Conservation (phyloP, 2,329 filamentous ascomycete genomes). For the Hypoxylon sp. region DNA sequence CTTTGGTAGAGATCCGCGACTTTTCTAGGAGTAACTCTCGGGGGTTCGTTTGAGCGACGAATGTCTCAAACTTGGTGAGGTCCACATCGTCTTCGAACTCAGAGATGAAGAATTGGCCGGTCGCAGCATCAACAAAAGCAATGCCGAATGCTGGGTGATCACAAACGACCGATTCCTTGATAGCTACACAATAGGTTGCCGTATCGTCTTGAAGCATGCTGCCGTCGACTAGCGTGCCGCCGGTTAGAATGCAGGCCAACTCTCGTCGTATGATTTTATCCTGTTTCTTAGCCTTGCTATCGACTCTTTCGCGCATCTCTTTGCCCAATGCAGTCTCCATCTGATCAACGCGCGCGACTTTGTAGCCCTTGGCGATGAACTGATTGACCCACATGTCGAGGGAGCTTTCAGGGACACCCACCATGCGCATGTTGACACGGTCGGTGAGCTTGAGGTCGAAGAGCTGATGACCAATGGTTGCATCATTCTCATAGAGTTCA, state of each 20-base stretch:
- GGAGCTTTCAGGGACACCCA: constrained; percentile 95
- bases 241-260: constrained; percentile 89
- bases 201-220: constrained; percentile 98
- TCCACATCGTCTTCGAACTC: constrained; percentile 93
- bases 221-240: constrained; percentile 93
- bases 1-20: constrained; percentile 86
- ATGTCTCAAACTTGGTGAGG: constrained; percentile 96
- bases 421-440: constrained; percentile 99
- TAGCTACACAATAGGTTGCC: constrained; percentile 94
- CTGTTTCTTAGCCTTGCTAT: constrained; percentile 76
- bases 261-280: constrained; percentile 96
- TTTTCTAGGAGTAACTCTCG: constrained; percentile 93
- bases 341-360: constrained; percentile 96
- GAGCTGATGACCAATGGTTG: constrained; percentile 93
- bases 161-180: constrained; percentile 85
- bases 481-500: constrained; percentile 97
- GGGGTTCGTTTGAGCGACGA: constrained; percentile 91
- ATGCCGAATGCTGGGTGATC: constrained; percentile 89
- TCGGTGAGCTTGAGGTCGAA: constrained; percentile 99
- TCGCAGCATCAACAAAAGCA: constrained; percentile 94
- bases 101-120: constrained; percentile 93
- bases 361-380: constrained; percentile 97
- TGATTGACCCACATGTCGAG: constrained; percentile 98
- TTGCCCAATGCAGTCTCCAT: constrained; percentile 96
- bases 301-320: constrained; percentile 96